Evolutionary conservation across 1,284 basidiomycete species (phyloP), one percentile per base, ranked within the genome.

Genomic region (Paramarasmius palmivorus): DNA sequence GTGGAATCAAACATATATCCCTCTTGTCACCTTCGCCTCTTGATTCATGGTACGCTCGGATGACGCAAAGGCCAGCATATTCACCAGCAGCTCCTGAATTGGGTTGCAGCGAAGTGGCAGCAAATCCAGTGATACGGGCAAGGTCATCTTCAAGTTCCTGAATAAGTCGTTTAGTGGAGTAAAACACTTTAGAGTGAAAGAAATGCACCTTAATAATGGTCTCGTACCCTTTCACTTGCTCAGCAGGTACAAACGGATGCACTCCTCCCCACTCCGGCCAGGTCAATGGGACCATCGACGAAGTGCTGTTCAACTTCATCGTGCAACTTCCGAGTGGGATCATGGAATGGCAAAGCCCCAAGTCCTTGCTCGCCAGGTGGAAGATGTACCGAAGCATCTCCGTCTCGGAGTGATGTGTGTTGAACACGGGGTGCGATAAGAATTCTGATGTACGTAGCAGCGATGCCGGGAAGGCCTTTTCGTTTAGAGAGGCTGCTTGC

Each of bases 81-180:
- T 99, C 96, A 41, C 96, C 96, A 51, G 90, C 93, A 12, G 96
- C 96, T 55, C 96, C 96, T 22, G 95, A 98, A 73, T 99, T 99
- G 52, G 96, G 96, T 71, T 99, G 96, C 32, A 99, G 79, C 3
- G 94, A 96, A 59, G 95, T 94, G 15, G 94, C 88, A 58, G 93
- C 84, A 76, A 98, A 98, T 23, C 96, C 96, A 14, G 96, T 99
- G 59, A 98, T 93, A 64, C 84, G 89, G 77, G 93, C 94, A 3
- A 99, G 79, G 73, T 98, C 94, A 15, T 78, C 73, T 69, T 96
- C 93, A 49, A 99, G 80, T 77, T 99, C 96, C 81, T 90, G 61
- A 15, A 22, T 22, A 46, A 15, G 23, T 17, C 35, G 61, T 35
- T 57, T 4, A 55, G 49, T 60, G 22, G 17, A 19, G 15, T 10